Evolutionary conservation across 2,329 filamentous ascomycete genomes (phyloP), one percentile per base, ranked within the genome.

Genomic region (Alternaria burnsii): DNA sequence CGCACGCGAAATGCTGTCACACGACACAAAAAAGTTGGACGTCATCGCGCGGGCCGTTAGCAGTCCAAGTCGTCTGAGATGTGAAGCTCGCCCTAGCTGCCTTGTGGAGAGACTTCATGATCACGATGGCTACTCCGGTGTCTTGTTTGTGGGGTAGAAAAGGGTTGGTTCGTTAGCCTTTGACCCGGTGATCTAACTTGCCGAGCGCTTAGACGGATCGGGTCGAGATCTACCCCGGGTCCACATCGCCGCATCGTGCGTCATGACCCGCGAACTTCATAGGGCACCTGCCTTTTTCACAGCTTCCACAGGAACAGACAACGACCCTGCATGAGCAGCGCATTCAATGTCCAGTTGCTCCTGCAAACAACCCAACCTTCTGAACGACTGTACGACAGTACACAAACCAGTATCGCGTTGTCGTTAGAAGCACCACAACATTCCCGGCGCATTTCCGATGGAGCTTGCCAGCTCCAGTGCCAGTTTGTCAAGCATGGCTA

Each of bases 121-220:
- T 34, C 44, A 10, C 11, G 28, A 48, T 48, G 46, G 46, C 12
- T 11, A 32, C 46, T 48, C 18, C 12, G 46, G 5, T 16, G 46
- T 48, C 28, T 34, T 34, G 48, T 52, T 52, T 52, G 48, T 50
- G 54, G 50, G 38, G 54, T 44, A 52, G 24, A 43, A 32, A n/a
- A 47, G 26, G 44, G 36, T 43, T 41, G 43, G 55, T 41, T 40
- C 20, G 38, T 53, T 43, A 24, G 12, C 24, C 46, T 34, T 22
- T 48, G 22, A 44, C 44, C 59, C 38, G 41, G 51, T 40, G 55
- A 58, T 51, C 38, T 47, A 20, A 40, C 20, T 22, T 26, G n/a
- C 10, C 24, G 18, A 6, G 32, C 58, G 47, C 58, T 47, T 52
- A 14, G 14, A 24, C 52, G 5, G 9, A 43, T 47, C 16, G 7